Evolutionary conservation across 1,284 basidiomycete genomes (phyloP).

Genomic region (Neonothopanus nambi): DNA sequence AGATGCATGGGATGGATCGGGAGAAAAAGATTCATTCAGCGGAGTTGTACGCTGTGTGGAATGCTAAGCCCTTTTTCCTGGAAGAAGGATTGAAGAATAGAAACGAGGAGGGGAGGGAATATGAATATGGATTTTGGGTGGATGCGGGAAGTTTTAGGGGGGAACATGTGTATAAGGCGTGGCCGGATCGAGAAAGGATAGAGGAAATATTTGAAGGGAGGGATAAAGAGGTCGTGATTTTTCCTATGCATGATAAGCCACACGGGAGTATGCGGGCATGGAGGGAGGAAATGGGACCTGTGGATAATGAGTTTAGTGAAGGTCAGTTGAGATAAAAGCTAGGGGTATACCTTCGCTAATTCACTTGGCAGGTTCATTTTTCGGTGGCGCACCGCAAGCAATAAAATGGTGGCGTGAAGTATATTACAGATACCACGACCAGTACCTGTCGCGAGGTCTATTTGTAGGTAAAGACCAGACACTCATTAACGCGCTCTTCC

Average conservation of each 20-base stretch:
- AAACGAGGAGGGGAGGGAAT: too few relatives aligned
- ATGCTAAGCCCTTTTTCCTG: conserved; percentile 51
- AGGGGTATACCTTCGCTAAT: background rate
- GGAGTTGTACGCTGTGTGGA: conserved; percentile 54
- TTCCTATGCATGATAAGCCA: conserved; percentile 41
- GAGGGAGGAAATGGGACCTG: conserved; percentile 45
- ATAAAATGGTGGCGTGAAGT: conserved; percentile 42
- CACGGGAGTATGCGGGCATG: conserved; percentile 32
- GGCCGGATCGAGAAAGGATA: conserved; percentile 46
- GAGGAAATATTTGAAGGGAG: conserved; percentile 38
- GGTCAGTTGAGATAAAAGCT: conserved; percentile 30
- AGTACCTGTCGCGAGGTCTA: conserved; percentile 40
- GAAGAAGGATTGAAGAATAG: conserved; percentile 37
- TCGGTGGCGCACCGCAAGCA: conserved; percentile 44
- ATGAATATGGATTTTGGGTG: conserved; percentile 54
- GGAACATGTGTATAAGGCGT: conserved; percentile 38
- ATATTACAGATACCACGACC: conserved; percentile 51
- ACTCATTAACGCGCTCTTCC: conserved; percentile 48
- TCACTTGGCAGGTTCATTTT: conserved; percentile 57
- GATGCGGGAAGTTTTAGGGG: conserved; percentile 51
- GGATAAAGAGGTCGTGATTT: conserved; percentile 37
- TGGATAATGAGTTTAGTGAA: conserved; percentile 50
- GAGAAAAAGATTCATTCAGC: conserved; percentile 42
- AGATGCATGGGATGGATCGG: conserved; percentile 44
- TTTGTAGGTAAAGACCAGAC: conserved; percentile 60